Base-by-base conservation (phyloP, 169 alveolate genomes). In the Eimeria brunetti region DNA sequence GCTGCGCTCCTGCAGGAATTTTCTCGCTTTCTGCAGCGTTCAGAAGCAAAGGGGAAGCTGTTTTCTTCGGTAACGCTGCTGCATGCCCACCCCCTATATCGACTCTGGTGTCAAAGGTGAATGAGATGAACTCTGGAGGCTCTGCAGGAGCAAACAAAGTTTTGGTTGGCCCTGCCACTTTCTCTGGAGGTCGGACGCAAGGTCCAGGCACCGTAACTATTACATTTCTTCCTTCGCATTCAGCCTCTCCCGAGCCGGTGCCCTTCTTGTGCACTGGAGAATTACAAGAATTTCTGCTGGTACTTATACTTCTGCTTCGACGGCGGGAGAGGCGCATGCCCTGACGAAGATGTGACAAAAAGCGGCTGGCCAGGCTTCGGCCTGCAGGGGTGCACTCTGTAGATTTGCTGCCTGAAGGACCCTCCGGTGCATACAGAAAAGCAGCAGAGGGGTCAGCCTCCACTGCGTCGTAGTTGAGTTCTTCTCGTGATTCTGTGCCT, bases 291-390 rank as follows among this genome's bases (percentile, higher is more conserved):
- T 14, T 18, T 27, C 46, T 27, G 44, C 62, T 1, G 46, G 49
- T 14, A n/a, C 69, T 80, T 46, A 22, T 51, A 49, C 60, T 80
- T 18, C 67, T 80, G 67, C 46, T 62, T 27, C 88, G 88, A 51
- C 4, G 67, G 67, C 88, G 88, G 1, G 67, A 22, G 46, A 80
- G 69, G 88, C 88, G 88, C 30, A 80, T 51, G 46, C 88, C 69
- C 5, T 80, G 69, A 80, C 58, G 88, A 51, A 80, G 20, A 20
- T 51, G 88, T 46, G 51, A 22, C 27, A 80, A 46, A 46, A 80
- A 46, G 20, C 88, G 88, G 46, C 69, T 80, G 24, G 88, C 67
- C 24, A 44, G 88, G 67, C 46, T 80, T 24, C 49, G 46, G 51
- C 67, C 46, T 24, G 69, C 88, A 22, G 88, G 46, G 1, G 67